Evolutionary conservation across 176 grass and related monocot genomes (phyloP).

Genomic region (Puccinellia tenuiflora): DNA sequence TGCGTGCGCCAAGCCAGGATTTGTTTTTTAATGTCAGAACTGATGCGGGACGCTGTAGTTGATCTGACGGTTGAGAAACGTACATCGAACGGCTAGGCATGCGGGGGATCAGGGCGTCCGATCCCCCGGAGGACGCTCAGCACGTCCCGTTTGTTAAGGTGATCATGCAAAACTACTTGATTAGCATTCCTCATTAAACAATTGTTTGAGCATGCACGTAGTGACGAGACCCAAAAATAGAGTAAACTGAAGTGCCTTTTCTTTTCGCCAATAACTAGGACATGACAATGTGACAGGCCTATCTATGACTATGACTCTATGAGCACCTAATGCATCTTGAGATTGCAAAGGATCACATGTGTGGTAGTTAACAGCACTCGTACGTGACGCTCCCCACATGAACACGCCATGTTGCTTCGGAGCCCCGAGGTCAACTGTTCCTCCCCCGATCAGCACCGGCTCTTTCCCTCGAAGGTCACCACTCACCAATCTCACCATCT

Average conservation of each 20-base stretch:
- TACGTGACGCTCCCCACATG: no score
- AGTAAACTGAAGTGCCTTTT: not conserved
- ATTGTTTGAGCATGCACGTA: not conserved
- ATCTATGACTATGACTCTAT: no score
- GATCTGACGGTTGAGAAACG: no score
- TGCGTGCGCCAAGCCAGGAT: no score
- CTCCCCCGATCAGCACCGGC: not conserved
- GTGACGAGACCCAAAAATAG: not conserved
- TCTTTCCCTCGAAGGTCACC: not conserved
- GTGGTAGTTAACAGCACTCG: no score
- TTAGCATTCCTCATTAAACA: not conserved
- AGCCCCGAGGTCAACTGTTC: not conserved
- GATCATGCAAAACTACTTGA: not conserved
- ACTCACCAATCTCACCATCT: not conserved
- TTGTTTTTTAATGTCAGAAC: no score
- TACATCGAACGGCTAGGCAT: no score
- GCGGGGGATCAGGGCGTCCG: no score
- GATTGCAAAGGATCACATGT: not conserved
- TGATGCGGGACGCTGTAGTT: no score
- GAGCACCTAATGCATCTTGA: not conserved
- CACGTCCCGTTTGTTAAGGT: no score
- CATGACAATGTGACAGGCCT: not conserved
- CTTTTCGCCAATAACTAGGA: not conserved
- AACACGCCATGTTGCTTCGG: no score
- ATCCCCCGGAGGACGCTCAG: no score